Conservation (phyloP, 148 eudicot genomes). For the Rhododendron molle region DNA sequence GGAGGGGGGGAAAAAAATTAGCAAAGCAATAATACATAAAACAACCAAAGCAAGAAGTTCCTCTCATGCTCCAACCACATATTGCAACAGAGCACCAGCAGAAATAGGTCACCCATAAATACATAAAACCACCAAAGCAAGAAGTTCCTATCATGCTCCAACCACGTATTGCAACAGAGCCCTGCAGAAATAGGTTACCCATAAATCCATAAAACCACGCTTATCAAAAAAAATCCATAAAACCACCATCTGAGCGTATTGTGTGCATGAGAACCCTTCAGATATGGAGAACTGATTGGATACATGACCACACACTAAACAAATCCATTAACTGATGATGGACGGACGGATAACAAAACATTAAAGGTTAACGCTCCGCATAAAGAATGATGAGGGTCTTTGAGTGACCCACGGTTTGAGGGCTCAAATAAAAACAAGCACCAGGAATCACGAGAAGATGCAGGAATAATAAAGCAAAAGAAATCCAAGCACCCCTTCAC, state of each 20-base stretch:
- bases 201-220: neutral
- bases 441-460: neutral
- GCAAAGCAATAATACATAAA: neutral
- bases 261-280: neutral
- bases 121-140: neutral
- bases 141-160: neutral
- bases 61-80: neutral
- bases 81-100: neutral
- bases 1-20: neutral
- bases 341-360: neutral
- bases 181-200: neutral
- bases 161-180: neutral
- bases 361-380: neutral
- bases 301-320: neutral
- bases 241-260: neutral
- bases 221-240: neutral
- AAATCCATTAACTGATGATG: neutral
- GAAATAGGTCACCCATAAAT: neutral
- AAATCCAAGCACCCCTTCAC: neutral
- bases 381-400: neutral
- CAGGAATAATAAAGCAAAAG: neutral
- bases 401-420: neutral
- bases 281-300: neutral
- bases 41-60: neutral
- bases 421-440: neutral